Evolutionary conservation across 305 asterid genomes (phyloP), one percentile per base, ranked within the genome.

Genomic region (Plantago coronopus): DNA sequence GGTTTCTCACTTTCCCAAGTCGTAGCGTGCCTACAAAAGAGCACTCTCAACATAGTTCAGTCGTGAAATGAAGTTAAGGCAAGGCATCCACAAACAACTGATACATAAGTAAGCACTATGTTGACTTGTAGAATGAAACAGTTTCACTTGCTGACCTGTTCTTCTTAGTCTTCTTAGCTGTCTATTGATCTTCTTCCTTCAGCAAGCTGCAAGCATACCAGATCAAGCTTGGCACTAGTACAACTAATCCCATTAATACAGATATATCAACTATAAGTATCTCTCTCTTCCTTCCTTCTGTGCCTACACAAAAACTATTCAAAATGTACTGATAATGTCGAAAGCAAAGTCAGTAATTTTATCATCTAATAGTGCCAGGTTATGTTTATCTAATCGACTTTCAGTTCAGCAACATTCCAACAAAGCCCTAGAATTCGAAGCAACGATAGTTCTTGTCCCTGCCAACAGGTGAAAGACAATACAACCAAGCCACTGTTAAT

Each of bases 181-280:
- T 3, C 17, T 31, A 55, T 27, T n/a, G 31, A 5, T 46, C 25
- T 44, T 57, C 72, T 64, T 73, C 55, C 72, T 54, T 27, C n/a
- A n/a, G n/a, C n/a, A n/a, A n/a, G n/a, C n/a, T 15, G n/a, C 20
- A 23, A 18, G 6, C 25, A 23, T 2, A 60, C 59, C 64, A 17
- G 17, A 43, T 16, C 58, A 73, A 42, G 54, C 48, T 27, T 40
- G 59, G 48, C 21, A 68, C 61, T 15, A 74, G 31, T 12, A 66
- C 68, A 62, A 66, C 21, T 12, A 48, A 11, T 14, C 72, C 79
- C 16, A 31, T 11, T 17, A 44, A 54, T 19, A 57, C 15, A 7
- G 58, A 29, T 42, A 69, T 62, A 11, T 65, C 21, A n/a, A 56
- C 44, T 2, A 65, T 65, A 44, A 69, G 54, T 15, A 61, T 48